Evolutionary conservation across 805 yeast genomes (phyloP).

Genomic region (Wickerhamiella alocasiicola): DNA sequence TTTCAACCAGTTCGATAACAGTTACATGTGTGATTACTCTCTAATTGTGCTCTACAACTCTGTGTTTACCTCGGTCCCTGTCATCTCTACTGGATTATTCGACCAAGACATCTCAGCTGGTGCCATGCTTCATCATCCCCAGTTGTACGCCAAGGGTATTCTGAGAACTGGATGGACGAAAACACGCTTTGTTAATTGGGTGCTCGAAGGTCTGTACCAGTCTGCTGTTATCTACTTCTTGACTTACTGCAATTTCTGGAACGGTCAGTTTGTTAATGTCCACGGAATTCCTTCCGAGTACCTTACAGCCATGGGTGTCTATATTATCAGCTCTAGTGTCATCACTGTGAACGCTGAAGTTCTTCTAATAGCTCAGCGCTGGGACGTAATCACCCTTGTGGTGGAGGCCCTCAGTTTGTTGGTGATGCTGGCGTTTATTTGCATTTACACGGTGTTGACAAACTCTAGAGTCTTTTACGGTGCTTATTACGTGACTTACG

Average conservation of each 20-base stretch:
- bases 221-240: conserved; percentile 57
- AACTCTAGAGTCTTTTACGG: conserved; percentile 48
- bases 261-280: conserved; percentile 25
- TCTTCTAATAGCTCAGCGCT: conserved; percentile 52
- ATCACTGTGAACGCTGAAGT: conserved; percentile 41
- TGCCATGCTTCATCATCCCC: conserved; percentile 57
- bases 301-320: conserved; percentile 9
- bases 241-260: conserved; percentile 47
- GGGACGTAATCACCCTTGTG: conserved; percentile 61
- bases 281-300: conserved; percentile 10
- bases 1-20: conserved; percentile 56
- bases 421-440: conserved; percentile 62
- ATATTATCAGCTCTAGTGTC: conserved; percentile 6
- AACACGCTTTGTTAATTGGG: conserved; percentile 47
- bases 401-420: conserved; percentile 43
- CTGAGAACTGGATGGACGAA: conserved; percentile 53
- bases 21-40: conserved; percentile 67
- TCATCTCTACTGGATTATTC: conserved; percentile 56
- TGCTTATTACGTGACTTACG: conserved; percentile 51
- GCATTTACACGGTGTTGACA: conserved; percentile 50
- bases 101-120: conserved; percentile 69
- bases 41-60: conserved; percentile 68
- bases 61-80: conserved; percentile 74
- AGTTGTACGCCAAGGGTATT: conserved; percentile 58
- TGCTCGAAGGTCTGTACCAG: conserved; percentile 66